Evolutionary conservation across 768 basidiomycete species (phyloP).

Genomic region (Suillus sp.): DNA sequence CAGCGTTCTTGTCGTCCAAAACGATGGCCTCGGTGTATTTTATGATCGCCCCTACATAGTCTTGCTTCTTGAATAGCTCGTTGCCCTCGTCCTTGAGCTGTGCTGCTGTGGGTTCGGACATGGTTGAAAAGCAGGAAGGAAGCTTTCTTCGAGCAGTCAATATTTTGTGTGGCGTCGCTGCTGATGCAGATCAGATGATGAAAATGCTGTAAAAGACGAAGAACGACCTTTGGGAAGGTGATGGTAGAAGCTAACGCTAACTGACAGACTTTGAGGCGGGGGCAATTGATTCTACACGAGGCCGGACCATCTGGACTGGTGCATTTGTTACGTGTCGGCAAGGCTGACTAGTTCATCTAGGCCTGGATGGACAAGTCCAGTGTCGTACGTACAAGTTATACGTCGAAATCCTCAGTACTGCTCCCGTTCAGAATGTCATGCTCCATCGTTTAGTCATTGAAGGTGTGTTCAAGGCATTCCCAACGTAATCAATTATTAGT

Average conservation of each 20-base stretch:
- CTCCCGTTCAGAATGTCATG: too few species aligned
- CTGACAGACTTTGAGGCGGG: conserved; percentile 6
- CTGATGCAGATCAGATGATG: neutral
- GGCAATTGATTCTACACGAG: neutral
- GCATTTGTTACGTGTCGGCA: conserved; percentile 1
- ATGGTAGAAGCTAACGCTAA: neutral
- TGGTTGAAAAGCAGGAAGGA: neutral
- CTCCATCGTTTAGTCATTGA: too few species aligned
- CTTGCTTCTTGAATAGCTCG: conserved; percentile 35
- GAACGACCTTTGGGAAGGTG: neutral
- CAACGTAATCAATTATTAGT: neutral
- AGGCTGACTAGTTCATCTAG: too few species aligned
- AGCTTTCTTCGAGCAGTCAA: neutral
- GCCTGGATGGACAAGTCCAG: too few species aligned
- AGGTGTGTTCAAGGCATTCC: neutral
- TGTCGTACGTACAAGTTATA: too few species aligned
- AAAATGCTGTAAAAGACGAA: neutral
- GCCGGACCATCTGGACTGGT: neutral
- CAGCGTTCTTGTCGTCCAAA: conserved; percentile 39
- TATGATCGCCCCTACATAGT: conserved; percentile 37
- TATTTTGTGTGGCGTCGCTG: neutral
- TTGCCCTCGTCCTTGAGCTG: conserved; percentile 46
- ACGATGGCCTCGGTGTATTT: conserved; percentile 48
- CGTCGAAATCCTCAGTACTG: too few species aligned
- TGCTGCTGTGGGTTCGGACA: conserved; percentile 9